A percentile compares a stretch with the other conserved stretches of the same genome.
phyloP scores from a whole-genome alignment of 2,329 filamentous ascomycete species.

The Mycosphaerella sp. region DNA sequence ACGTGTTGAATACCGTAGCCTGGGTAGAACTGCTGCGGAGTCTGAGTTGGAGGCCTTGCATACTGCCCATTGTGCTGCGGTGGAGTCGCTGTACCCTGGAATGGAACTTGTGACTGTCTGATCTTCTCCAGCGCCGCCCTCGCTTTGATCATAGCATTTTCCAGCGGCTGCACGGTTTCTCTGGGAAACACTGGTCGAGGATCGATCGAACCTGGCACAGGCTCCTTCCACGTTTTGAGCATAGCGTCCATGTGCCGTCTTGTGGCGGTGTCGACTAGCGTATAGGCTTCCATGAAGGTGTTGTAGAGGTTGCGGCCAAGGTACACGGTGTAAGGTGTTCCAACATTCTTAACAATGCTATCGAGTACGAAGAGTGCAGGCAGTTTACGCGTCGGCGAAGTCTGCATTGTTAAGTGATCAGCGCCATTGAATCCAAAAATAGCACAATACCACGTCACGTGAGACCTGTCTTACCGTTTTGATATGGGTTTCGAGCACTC shows the following conservation, averaged over 20 bases:
- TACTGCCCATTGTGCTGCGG: conserved; percentile 48
- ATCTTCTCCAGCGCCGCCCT: conserved; percentile 57
- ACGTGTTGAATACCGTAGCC: conserved; percentile 36
- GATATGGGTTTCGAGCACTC: conserved; percentile 87
- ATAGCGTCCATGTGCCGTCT: conserved; percentile 93
- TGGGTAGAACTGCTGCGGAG: conserved; percentile 33
- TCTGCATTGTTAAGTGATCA: conserved; percentile 52
- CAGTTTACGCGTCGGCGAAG: conserved; percentile 78
- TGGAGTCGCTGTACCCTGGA: conserved; percentile 69
- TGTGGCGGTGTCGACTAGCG: conserved; percentile 73
- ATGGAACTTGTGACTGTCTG: conserved; percentile 49
- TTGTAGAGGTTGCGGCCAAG: conserved; percentile 85
- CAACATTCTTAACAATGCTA: conserved; percentile 97
- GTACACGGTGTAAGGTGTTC: conserved; percentile 93
- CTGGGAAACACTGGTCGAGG: conserved; percentile 84
- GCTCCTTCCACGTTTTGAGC: conserved; percentile 96
- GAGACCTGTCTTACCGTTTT: conserved; percentile 66
- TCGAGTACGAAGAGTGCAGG: conserved; percentile 97
- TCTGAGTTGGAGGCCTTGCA: conserved; percentile 31
- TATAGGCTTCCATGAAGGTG: conserved; percentile 96
- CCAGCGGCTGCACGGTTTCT: conserved; percentile 83
- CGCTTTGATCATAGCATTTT: conserved; percentile 87
- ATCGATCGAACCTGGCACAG: conserved; percentile 88
- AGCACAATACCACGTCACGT: conserved; percentile 19
- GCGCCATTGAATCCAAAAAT: conserved; percentile 21